Evolutionary conservation across 2,329 filamentous ascomycete genomes (phyloP).

Genomic region (Alternaria conjuncta): DNA sequence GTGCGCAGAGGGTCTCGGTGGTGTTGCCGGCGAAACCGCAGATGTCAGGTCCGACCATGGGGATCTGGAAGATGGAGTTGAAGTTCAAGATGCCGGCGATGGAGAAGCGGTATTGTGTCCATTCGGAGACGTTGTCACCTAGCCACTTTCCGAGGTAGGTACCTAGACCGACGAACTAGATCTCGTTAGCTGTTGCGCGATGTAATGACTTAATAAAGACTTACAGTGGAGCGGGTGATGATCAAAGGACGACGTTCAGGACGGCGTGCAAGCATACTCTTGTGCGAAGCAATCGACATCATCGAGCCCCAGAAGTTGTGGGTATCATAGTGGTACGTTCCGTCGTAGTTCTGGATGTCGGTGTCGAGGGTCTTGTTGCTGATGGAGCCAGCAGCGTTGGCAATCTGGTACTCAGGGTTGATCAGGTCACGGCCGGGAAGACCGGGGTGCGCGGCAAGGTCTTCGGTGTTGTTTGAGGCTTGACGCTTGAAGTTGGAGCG

Average conservation of each 20-base stretch:
- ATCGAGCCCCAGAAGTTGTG: constrained; percentile 78
- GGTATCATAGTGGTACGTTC: constrained; percentile 72
- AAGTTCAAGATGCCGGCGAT: constrained; percentile 53
- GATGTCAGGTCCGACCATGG: constrained; percentile 65
- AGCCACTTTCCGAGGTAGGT: constrained; percentile 64
- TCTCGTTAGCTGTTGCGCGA: neutral
- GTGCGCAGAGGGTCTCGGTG: constrained; percentile 72
- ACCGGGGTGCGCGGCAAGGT: constrained; percentile 53
- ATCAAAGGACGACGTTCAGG: constrained; percentile 70
- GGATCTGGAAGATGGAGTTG: constrained; percentile 53
- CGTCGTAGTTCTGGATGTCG: constrained; percentile 70
- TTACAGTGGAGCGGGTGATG: constrained; percentile 72
- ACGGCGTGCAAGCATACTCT: constrained; percentile 71
- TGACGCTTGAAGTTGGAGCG: constrained; percentile 11
- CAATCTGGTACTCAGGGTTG: constrained; percentile 69
- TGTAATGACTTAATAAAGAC: neutral
- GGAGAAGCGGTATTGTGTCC: constrained; percentile 52
- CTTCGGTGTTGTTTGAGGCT: constrained; percentile 44
- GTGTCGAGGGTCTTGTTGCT: constrained; percentile 65
- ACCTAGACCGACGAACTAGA: constrained; percentile 71
- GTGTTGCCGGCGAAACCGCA: constrained; percentile 76
- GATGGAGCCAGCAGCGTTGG: constrained; percentile 57
- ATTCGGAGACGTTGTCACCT: constrained; percentile 58
- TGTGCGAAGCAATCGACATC: constrained; percentile 72
- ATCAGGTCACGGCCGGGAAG: constrained; percentile 69